Evolutionary conservation across 805 yeast species (phyloP), one percentile per base, ranked within the genome.

Genomic region (Lipomyces yamanashiensis): DNA sequence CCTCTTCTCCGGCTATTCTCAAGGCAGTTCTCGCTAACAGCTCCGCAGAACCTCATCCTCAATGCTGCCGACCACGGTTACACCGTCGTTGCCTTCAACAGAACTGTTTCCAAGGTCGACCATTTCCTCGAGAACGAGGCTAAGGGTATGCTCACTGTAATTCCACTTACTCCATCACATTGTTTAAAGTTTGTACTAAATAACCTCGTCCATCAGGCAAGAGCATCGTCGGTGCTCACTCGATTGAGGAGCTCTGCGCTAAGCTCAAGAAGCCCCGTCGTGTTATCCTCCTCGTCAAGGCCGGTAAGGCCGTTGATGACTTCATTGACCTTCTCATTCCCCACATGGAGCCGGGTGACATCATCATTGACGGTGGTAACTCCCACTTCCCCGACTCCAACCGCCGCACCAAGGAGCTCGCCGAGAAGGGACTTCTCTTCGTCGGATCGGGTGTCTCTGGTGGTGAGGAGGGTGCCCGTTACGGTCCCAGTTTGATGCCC

Each of bases 401-500:
- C 89, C 92, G 98, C 83, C 90, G 99, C 81, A 91, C 81, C 84
- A 93, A 84, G 64, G 96, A 92, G 77, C 85, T 93, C 78, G 86
- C 88, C 79, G 82, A 80, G 62, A 87, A 93, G 84, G 98, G 96
- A 50, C 87, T 92, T 76, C 81, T 85, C 71, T 95, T 91, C 73
- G 98, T 93, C 70, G 99, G 99, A 75, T 92, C 97, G 68, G 99
- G 99, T 89, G 98, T 95, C 70, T 93, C 98, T 73, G 99, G 99
- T 81, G 99, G 99, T 84, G 99, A 93, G 82, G 99, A 93, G 80
- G 99, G 99, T 85, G 99, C 99, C 74, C 90, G 99, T 82, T 85
- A 89, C 80, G 99, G 99, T 76, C 99, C 99, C 68, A 92, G 98
- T 68, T 85, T 93, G 80, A 93, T 93, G 99, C 99, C 99, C 74